phyloP scores from a whole-genome alignment of 129 eudicot genomes.

The Arctium lappa region DNA sequence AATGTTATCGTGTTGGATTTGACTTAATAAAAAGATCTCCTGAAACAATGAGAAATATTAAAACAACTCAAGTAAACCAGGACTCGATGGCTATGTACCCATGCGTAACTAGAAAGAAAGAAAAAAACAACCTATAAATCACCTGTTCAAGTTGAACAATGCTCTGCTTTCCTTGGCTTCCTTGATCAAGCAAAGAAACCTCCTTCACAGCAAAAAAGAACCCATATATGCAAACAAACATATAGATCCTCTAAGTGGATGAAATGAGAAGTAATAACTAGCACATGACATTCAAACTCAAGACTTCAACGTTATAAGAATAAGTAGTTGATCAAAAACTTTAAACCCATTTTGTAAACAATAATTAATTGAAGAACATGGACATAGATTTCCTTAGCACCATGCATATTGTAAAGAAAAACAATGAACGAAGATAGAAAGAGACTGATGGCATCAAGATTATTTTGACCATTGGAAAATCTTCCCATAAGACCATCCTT shows the following conservation, averaged over 20 bases:
- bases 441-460: too few relatives aligned
- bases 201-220: constrained; percentile 91
- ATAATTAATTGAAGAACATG: too few relatives aligned
- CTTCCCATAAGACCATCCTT: too few relatives aligned
- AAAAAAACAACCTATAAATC: background rate
- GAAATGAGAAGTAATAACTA: background rate
- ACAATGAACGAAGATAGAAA: too few relatives aligned
- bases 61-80: constrained; percentile 6
- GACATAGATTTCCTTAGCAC: too few relatives aligned
- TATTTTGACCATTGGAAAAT: too few relatives aligned
- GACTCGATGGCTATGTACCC: background rate
- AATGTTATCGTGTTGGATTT: constrained; percentile 71
- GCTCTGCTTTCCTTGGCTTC: constrained; percentile 66
- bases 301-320: too few relatives aligned
- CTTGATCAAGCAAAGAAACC: constrained; percentile 78
- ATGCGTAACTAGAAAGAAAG: background rate
- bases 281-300: too few relatives aligned
- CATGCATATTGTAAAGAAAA: too few relatives aligned
- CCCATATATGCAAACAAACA: constrained; percentile 56
- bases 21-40: constrained; percentile 77
- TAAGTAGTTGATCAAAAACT: too few relatives aligned
- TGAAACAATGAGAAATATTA: constrained; percentile 25
- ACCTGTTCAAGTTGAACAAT: constrained; percentile 79
- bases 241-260: constrained; percentile 7
- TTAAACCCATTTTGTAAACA: too few relatives aligned